A percentile compares a stretch with the other conserved stretches of the same genome.
Evolutionary conservation across 768 basidiomycete species (phyloP).

Genomic region (Termitomyces sp.): DNA sequence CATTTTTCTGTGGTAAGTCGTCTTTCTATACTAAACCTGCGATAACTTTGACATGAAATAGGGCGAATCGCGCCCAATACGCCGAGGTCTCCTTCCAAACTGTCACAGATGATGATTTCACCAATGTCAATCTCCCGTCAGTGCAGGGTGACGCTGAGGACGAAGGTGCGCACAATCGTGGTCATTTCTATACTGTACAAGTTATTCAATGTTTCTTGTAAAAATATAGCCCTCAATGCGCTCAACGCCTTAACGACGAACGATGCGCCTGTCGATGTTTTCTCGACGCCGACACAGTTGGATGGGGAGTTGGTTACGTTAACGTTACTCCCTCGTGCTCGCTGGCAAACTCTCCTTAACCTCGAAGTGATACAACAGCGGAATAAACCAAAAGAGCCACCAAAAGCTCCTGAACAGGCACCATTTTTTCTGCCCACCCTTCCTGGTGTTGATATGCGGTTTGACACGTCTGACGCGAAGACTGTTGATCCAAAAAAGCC

Average conservation of each 20-base stretch:
- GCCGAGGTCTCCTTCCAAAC: constrained; percentile 76
- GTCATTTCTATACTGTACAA: not conserved
- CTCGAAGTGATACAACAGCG: constrained; percentile 95
- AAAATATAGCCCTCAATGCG: constrained; percentile 56
- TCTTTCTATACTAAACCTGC: not conserved
- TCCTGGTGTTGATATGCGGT: constrained; percentile 80
- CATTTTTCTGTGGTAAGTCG: constrained; percentile 81
- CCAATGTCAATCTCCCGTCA: constrained; percentile 69
- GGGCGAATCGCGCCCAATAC: constrained; percentile 97
- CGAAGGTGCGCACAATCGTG: constrained; percentile 48
- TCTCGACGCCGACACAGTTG: constrained; percentile 84
- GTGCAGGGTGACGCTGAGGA: constrained; percentile 82
- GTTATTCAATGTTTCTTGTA: not conserved
- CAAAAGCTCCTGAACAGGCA: constrained; percentile 91
- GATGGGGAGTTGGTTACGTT: constrained; percentile 90
- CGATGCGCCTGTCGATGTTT: constrained; percentile 61
- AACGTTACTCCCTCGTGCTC: constrained; percentile 83
- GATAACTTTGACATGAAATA: constrained; percentile 21
- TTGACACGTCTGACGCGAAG: constrained; percentile 50
- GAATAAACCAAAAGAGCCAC: constrained; percentile 94
- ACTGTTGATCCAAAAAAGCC: constrained; percentile 33
- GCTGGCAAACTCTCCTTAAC: constrained; percentile 97
- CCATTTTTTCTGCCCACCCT: constrained; percentile 97
- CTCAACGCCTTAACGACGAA: constrained; percentile 59
- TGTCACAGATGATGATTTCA: constrained; percentile 71